Conservation (phyloP, 805 yeast genomes). For the Candida ponderosae region DNA sequence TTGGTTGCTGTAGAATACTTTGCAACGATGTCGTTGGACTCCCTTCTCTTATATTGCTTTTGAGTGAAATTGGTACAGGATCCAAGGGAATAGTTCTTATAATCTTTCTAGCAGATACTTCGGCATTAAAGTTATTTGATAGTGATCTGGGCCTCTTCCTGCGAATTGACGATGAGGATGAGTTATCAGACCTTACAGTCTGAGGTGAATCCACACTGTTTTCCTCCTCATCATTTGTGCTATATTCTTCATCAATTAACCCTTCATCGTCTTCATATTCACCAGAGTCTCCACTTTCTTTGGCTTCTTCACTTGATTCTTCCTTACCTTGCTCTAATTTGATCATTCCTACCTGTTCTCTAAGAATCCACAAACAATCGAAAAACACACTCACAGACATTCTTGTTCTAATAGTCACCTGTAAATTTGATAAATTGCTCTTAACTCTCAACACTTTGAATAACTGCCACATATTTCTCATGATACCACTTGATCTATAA, state of each 20-base stretch:
- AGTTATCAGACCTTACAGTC: constrained; percentile 19
- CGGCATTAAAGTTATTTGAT: constrained; percentile 54
- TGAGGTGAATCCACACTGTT: constrained; percentile 20
- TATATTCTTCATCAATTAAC: background rate
- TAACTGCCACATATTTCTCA: constrained; percentile 90
- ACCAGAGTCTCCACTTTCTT: constrained; percentile 4
- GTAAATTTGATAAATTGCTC: constrained; percentile 24
- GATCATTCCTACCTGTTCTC: constrained; percentile 86
- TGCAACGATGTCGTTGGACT: constrained; percentile 5
- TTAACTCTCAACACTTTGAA: constrained; percentile 61
- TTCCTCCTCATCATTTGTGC: constrained; percentile 16
- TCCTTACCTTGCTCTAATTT: constrained; percentile 33
- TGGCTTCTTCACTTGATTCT: constrained; percentile 1
- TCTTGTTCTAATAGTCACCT: constrained; percentile 64
- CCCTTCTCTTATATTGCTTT: constrained; percentile 7
- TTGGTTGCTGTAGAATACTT: constrained; percentile 6
- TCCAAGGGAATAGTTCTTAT: constrained; percentile 76
- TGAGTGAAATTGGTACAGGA: constrained; percentile 59
- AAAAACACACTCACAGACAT: constrained; percentile 92
- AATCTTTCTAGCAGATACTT: constrained; percentile 63
- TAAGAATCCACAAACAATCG: constrained; percentile 76
- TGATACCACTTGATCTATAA: constrained; percentile 85
- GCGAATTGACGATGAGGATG: constrained; percentile 23
- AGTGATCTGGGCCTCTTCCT: constrained; percentile 38
- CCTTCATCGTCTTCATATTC: constrained; percentile 18